Conservation (phyloP, 225 moss, liverwort and hornwort species). For the Climacium dendroides region DNA sequence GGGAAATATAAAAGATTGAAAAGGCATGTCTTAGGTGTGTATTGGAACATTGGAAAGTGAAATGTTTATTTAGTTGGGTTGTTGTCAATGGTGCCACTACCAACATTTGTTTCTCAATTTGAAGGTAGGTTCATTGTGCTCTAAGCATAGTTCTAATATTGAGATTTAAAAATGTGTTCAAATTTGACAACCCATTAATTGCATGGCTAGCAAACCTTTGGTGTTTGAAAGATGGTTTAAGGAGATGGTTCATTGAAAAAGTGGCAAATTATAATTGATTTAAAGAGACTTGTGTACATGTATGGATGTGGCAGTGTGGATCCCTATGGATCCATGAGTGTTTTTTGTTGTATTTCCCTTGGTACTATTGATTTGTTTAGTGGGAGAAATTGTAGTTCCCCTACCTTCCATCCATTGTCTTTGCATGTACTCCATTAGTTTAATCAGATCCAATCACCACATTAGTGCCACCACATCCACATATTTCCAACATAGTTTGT, state of each 20-base stretch:
- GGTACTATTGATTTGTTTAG: neutral
- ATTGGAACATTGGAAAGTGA: neutral
- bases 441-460: neutral
- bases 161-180: no score
- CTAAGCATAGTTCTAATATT: no score
- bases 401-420: neutral
- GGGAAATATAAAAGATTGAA: neutral
- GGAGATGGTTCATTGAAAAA: neutral
- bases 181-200: no score
- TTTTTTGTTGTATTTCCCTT: neutral
- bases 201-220: no score
- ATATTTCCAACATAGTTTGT: neutral
- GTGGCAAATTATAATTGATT: neutral
- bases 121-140: no score
- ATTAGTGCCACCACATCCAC: no score
- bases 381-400: neutral
- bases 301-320: no score
- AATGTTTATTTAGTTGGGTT: neutral
- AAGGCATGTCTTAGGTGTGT: neutral
- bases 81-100: no score
- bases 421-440: neutral
- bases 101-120: no score
- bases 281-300: neutral
- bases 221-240: neutral
- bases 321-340: accelerated